Evolutionary conservation across 2,329 filamentous ascomycete genomes (phyloP), one percentile per base, ranked within the genome.

Genomic region (Diaporthe ilicicola): DNA sequence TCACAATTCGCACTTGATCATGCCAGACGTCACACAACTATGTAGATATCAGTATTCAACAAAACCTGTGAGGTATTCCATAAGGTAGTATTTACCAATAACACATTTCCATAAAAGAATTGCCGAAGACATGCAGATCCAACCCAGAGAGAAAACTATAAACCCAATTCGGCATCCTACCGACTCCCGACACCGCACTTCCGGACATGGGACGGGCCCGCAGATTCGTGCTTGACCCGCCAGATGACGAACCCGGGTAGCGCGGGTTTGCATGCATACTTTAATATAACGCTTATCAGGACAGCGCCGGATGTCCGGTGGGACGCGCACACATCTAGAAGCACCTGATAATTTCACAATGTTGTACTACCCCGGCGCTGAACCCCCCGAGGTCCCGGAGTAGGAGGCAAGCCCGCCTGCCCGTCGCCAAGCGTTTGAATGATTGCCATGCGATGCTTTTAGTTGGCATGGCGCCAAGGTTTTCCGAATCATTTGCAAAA

Each of bases 191-290:
- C 17, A n/a, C 34, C 29, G 34, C 67, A 61, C 54, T 62, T 65
- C 51, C 70, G 59, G 34, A 15, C n/a, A 64, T 50, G 55, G 51
- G 44, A n/a, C 24, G 29, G 46, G n/a, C 61, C 50, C 56, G 53
- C 67, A 70, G 54, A 70, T 69, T 64, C 68, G 70, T 72, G 61
- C 70, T 37, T 29, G 48, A 64, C 54, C 70, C 61, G 56, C 67
- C 27, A n/a, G 42, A 72, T 72, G 70, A 70, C 70, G 70, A 67
- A n/a, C 48, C 27, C 37, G 34, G 48, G 22, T 7, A 24, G 22
- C 42, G 29, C 50, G n/a, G 29, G 42, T 64, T 32, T 64, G 44
- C 59, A 64, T 24, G 3, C 48, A 64, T 50, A 15, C 42, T 12
- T 27, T 50, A 64, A 34, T 27, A 22, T 34, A 19, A 50, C 34